phyloP scores from a whole-genome alignment of 768 basidiomycete genomes.

The Rhodotorula babjevae region DNA sequence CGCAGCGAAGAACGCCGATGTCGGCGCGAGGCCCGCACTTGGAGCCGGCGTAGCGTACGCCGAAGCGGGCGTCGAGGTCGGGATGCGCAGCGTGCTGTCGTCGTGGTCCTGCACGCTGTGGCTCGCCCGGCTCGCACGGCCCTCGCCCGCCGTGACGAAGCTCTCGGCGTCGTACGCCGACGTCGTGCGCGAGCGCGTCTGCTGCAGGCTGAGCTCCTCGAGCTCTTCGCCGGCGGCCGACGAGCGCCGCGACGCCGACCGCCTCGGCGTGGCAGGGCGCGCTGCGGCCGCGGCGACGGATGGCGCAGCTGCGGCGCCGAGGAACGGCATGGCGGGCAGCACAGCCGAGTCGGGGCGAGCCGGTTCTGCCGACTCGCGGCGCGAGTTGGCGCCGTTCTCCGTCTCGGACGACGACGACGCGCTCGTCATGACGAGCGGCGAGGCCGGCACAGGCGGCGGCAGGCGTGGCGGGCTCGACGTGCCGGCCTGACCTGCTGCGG shows the following conservation, averaged over 20 bases:
- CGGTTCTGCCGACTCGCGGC: neutral
- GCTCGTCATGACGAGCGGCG: neutral
- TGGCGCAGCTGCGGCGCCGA: neutral
- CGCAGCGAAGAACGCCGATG: neutral
- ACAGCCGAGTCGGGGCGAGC: neutral
- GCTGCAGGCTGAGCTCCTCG: conserved; percentile 1
- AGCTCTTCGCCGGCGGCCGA: neutral
- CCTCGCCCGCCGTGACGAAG: conserved; percentile 7
- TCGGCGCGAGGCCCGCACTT: neutral
- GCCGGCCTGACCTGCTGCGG: neutral
- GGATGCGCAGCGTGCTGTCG: neutral
- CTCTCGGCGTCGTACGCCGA: conserved; percentile 1
- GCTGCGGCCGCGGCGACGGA: neutral
- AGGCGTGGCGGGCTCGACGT: neutral
- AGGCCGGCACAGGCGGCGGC: neutral
- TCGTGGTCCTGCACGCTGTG: neutral
- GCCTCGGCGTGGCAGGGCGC: neutral
- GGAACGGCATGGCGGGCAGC: neutral
- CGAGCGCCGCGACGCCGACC: neutral
- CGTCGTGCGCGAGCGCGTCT: neutral
- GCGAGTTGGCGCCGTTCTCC: neutral
- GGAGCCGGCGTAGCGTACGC: neutral
- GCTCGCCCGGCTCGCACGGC: neutral
- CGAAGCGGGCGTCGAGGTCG: neutral
- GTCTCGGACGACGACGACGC: neutral